Conservation (phyloP, 1,284 basidiomycete species). For the Bondarzewia mesenterica region DNA sequence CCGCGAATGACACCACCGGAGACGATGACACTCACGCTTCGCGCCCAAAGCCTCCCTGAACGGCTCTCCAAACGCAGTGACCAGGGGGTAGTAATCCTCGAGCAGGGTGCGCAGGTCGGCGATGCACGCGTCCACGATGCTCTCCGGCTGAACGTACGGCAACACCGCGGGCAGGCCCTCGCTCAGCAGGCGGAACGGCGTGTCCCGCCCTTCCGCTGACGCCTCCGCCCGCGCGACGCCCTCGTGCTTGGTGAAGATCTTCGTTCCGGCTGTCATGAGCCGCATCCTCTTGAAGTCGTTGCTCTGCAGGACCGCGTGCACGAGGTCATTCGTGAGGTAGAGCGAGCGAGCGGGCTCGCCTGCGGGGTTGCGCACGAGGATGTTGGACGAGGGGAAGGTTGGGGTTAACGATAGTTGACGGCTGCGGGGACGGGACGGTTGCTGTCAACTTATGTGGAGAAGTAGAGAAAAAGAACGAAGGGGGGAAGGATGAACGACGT, state of each 20-base stretch:
- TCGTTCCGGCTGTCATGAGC: constrained; percentile 87
- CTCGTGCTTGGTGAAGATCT: constrained; percentile 71
- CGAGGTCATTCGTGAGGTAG: constrained; percentile 84
- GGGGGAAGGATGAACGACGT: constrained; percentile 18
- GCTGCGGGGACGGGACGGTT: constrained; percentile 28
- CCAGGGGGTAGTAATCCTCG: constrained; percentile 73
- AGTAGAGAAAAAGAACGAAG: background rate
- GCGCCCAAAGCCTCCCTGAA: constrained; percentile 44
- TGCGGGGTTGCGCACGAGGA: constrained; percentile 83
- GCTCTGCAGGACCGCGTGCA: constrained; percentile 70
- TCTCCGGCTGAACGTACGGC: constrained; percentile 62
- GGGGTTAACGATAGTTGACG: constrained; percentile 67
- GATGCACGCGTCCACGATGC: constrained; percentile 58
- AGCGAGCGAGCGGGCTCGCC: constrained; percentile 77
- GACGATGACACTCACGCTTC: constrained; percentile 36
- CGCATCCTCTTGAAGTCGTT: constrained; percentile 86
- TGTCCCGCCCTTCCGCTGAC: constrained; percentile 26
- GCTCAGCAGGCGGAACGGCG: constrained; percentile 72
- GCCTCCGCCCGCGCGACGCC: constrained; percentile 14
- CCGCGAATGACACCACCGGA: background rate
- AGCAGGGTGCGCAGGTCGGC: constrained; percentile 61
- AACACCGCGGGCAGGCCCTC: constrained; percentile 83
- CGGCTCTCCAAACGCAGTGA: constrained; percentile 50
- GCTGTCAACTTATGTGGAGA: background rate
- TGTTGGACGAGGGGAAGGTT: constrained; percentile 70